Conservation (phyloP, 108 stramenopile genomes). For the Nannochloropsis oceanica region DNA sequence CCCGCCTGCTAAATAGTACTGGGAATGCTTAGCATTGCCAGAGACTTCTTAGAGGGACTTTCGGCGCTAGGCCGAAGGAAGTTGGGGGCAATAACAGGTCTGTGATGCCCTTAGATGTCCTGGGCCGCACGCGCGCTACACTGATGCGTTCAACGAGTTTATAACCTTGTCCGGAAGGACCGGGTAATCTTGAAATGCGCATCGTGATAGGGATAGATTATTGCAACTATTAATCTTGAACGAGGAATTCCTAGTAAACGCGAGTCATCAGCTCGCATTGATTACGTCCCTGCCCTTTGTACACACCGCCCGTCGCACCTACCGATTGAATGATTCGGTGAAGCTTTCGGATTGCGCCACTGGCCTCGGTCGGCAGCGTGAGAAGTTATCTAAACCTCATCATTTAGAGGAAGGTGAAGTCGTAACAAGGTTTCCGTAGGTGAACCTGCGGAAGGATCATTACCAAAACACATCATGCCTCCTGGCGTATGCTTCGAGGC, state of each 20-base stretch:
- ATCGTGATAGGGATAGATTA: conserved; percentile 98
- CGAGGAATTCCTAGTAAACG: conserved; percentile 99
- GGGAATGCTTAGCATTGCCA: conserved; percentile 55
- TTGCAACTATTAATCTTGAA: conserved; percentile 99
- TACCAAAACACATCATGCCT: conserved; percentile 6
- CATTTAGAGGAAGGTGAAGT: conserved; percentile 46
- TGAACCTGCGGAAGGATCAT: conserved; percentile 41
- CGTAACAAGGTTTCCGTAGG: conserved; percentile 48
- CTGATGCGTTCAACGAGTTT: conserved; percentile 84
- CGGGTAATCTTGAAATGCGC: conserved; percentile 88
- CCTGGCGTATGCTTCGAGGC: neutral
- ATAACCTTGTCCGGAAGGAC: conserved; percentile 79
- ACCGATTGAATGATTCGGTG: conserved; percentile 96
- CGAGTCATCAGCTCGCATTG: conserved; percentile 92
- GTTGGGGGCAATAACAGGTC: conserved; percentile 94
- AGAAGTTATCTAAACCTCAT: conserved; percentile 31
- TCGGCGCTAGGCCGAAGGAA: conserved; percentile 73
- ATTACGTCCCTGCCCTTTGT: conserved; percentile 94
- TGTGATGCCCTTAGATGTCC: conserved; percentile 98
- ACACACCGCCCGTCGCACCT: conserved; percentile 99
- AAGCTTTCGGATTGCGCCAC: conserved; percentile 70
- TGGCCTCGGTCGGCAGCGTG: conserved; percentile 16
- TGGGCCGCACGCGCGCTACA: conserved; percentile 97
- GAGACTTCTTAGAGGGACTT: conserved; percentile 87
- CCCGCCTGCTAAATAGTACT: conserved; percentile 82